Base-by-base conservation (phyloP, 768 basidiomycete species). In the Mycena polygramma region DNA sequence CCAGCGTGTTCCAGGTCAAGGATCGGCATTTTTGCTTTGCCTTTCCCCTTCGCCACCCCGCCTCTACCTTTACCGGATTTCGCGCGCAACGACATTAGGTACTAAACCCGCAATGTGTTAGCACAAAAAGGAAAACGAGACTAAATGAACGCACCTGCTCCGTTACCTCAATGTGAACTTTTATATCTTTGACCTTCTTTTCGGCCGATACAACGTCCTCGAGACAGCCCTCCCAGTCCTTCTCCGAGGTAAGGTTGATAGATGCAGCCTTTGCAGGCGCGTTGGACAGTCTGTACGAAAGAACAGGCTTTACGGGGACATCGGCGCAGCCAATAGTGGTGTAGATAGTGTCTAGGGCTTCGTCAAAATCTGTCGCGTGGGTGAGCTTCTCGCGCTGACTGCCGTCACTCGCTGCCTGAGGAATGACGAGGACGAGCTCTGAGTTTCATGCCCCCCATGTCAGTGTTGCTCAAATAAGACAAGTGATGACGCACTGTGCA, bases 301-400 rank as follows among this genome's bases (percentile, higher is more conserved):
- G 63, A 24, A 6, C 54, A 17, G 63, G 63, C 63, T 65, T 65
- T 19, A 15, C 22, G 37, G 3, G 35, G n/a, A 45, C 39, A 35
- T 48, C 46, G 22, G 49, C 37, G 19, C 53, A 57, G 6, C 63
- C 63, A 46, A 65, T 43, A 2, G 63, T 57, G 26, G 43, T 45
- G 26, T 65, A 22, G 19, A 65, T 54, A 39, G 49, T 37, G n/a
- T 30, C 53, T 9, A 65, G 53, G 22, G 54, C 53, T 19, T 66
- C 67, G 64, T 66, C 66, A 26, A 63, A 63, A 39, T 49, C 22
- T 1, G 61, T 63, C 14, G 49, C 49, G 24, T 63, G 61, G 14
- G 48, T 39, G 7, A 63, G 61, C 3, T 20, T 2, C 13, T 24
- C 9, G 30, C 61, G 61, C 24, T 53, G 61, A 63, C 6, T 53